These are phyloP conservation scores for Podila clonocystis DNA, from an alignment of 192 early-diverging fungal species.

Conservation along the genomic window DNA sequence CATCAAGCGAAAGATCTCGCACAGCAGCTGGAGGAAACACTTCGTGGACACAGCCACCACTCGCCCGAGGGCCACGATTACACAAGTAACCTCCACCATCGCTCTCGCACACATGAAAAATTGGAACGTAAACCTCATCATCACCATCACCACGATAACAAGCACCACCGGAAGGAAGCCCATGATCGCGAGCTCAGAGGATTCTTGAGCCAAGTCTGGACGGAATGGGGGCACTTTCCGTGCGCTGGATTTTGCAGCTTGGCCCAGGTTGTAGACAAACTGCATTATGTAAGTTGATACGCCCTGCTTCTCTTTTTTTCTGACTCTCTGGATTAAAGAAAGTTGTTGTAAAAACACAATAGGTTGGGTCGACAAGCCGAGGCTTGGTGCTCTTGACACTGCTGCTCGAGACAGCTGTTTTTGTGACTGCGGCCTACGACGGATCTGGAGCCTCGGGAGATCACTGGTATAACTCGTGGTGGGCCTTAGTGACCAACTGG, in stretches of 20 bases:
- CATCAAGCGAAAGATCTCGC: background rate
- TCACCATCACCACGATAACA: too few relatives aligned
- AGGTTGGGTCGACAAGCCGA: background rate
- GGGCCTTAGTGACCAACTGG: background rate
- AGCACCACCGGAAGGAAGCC: too few relatives aligned
- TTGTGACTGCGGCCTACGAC: background rate
- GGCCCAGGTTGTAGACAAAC: too few relatives aligned
- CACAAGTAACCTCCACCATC: background rate
- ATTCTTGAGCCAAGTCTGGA: too few relatives aligned
- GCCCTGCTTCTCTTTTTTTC: too few relatives aligned
- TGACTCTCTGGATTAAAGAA: background rate
- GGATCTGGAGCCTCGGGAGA: background rate
- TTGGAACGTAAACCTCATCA: too few relatives aligned
- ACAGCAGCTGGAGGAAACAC: background rate
- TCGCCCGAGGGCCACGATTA: background rate
- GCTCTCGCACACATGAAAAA: background rate
- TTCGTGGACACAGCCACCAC: background rate
- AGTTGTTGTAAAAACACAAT: background rate
- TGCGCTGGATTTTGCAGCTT: too few relatives aligned
- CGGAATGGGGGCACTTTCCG: too few relatives aligned
- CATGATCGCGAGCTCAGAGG: too few relatives aligned
- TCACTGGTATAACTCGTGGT: background rate
- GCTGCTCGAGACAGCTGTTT: background rate
- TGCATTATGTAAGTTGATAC: too few relatives aligned
- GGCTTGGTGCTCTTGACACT: background rate